These are phyloP conservation scores for Trifolium subterraneum DNA, from an alignment of 306 rosid genomes.

Conservation along the genomic window DNA sequence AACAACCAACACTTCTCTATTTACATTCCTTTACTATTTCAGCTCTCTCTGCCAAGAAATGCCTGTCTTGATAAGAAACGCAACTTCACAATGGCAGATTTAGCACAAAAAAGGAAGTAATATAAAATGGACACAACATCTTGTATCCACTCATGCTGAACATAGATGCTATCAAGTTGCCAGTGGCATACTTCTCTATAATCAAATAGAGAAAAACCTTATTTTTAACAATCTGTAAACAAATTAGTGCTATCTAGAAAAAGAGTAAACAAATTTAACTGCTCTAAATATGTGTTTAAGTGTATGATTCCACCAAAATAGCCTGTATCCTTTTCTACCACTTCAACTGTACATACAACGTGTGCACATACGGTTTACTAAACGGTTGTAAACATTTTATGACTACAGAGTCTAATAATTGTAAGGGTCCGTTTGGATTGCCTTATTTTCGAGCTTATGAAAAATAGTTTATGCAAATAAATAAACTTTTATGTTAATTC, in stretches of 20 bases:
- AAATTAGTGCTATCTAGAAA: neutral
- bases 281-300: neutral
- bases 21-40: neutral
- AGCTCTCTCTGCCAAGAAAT: neutral
- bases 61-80: neutral
- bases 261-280: neutral
- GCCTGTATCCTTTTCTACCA: neutral
- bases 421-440: neutral
- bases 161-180: neutral
- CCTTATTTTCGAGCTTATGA: neutral
- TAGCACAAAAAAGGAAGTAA: neutral
- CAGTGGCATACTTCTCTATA: neutral
- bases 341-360: constrained; percentile 2
- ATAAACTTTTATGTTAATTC: neutral
- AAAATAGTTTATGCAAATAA: neutral
- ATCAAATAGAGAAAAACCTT: neutral
- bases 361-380: no score
- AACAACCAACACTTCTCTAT: neutral
- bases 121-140: neutral
- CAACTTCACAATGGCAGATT: neutral
- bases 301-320: neutral
- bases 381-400: neutral
- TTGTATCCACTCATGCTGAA: neutral
- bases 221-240: neutral
- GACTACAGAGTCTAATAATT: neutral